Evolutionary conservation across 129 eudicot species (phyloP), one percentile per base, ranked within the genome.

Genomic region (Pulicaria dysenterica): DNA sequence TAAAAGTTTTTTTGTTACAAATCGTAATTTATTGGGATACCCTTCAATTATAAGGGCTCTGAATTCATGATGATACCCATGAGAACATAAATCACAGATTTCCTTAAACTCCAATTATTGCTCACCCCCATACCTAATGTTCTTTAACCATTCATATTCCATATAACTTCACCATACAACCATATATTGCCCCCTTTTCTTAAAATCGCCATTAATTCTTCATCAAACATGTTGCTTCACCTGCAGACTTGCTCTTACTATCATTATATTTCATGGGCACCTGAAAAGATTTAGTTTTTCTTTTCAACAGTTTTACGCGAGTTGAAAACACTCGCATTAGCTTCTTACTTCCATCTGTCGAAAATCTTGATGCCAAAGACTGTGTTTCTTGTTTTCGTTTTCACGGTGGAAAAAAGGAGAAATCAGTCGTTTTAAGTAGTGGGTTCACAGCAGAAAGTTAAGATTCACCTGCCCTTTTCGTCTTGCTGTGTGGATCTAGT

Each of bases 401-500:
- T 73, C 45, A 45, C 45, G 62, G 69, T 66, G 53, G 56, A 57
- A 17, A 61, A n/a, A 39, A 47, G 62, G 44, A 13, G 62, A 16
- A 63, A 63, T 13, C 77, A 73, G 42, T 16, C 7, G 36, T 53
- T 40, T 74, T 46, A 57, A 57, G 65, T 17, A 67, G 83, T 77
- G 73, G 73, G 73, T 58, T 69, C 75, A 56, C 63, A 2, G 13
- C 54, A 76, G 8, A 80, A 81, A 84, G 85, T 81, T 83, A 81
- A 77, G 58, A 77, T 61, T 56, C 73, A 76, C 58, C 57, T 79
- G 77, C 82, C 46, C 24, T 66, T 75, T 76, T 76, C 70, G 57
- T 79, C 38, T 78, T 72, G 41, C 58, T 74, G 77, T 81, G 79
- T 83, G 88, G 88, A 88, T 88, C 95, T 85, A 75, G 48, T 58